These are phyloP conservation scores for Mentha longifolia DNA, from an alignment of 257 asterid genomes.

Conservation along the genomic window DNA sequence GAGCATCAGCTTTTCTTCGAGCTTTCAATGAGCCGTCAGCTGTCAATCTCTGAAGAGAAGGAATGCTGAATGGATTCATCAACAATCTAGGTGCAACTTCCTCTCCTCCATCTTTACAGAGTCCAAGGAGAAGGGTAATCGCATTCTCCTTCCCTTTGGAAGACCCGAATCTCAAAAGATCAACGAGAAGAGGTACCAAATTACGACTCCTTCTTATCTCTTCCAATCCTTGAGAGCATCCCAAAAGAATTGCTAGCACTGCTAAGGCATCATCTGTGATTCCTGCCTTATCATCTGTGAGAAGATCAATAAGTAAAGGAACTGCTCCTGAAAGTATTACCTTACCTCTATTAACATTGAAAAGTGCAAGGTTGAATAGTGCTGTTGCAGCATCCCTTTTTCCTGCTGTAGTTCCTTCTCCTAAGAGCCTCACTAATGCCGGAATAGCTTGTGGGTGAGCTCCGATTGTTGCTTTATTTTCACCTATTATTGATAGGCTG, in stretches of 20 bases:
- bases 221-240: conserved; percentile 67
- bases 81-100: conserved; percentile 68
- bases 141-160: conserved; percentile 80
- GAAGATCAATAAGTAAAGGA: conserved; percentile 64
- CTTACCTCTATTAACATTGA: conserved; percentile 53
- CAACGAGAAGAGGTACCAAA: conserved; percentile 73
- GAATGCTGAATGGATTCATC: conserved; percentile 79
- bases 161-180: conserved; percentile 84
- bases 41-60: conserved; percentile 67
- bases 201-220: conserved; percentile 63
- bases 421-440: conserved; percentile 66
- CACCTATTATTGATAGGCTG: conserved; percentile 75
- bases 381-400: conserved; percentile 88
- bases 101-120: conserved; percentile 79
- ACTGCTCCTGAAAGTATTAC: conserved; percentile 67
- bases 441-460: conserved; percentile 67
- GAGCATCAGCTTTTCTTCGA: conserved; percentile 81
- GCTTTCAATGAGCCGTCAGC: conserved; percentile 67
- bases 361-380: conserved; percentile 72
- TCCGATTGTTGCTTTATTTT: conserved; percentile 64
- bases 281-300: conserved; percentile 85
- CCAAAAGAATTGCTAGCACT: conserved; percentile 67
- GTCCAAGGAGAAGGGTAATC: conserved; percentile 71
- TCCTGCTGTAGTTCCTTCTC: conserved; percentile 72
- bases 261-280: conserved; percentile 80